phyloP scores from a whole-genome alignment of 2,329 filamentous ascomycete species.

The Arthroderma sp. region DNA sequence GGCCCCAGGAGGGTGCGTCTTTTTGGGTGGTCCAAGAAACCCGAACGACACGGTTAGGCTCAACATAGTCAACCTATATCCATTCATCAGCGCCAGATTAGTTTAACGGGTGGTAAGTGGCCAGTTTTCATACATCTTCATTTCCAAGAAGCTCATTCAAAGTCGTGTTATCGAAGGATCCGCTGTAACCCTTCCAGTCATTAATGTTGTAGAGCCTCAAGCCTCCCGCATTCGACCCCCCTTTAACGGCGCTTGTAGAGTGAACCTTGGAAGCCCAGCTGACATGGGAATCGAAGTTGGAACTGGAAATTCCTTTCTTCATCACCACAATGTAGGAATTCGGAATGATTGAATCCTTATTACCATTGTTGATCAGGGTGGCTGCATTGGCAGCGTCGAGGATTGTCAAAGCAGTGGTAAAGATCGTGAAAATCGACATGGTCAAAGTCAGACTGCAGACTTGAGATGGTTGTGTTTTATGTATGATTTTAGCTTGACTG shows the following conservation, averaged over 20 bases:
- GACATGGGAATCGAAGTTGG: constrained; percentile 2
- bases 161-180: background rate
- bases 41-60: constrained; percentile 4
- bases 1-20: constrained; percentile 21
- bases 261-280: constrained; percentile 1
- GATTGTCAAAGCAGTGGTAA: constrained; percentile 1
- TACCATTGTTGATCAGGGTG: background rate
- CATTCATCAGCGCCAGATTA: background rate
- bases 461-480: no score
- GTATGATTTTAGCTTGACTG: no score
- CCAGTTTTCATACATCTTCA: background rate
- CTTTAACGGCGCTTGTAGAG: background rate
- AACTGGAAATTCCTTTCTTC: constrained; percentile 4
- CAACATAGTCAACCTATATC: constrained; percentile 11
- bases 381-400: constrained; percentile 2
- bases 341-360: constrained; percentile 1
- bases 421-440: background rate
- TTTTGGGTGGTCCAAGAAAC: constrained; percentile 10
- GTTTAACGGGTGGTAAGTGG: background rate
- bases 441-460: no score
- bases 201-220: background rate
- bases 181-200: constrained; percentile 2
- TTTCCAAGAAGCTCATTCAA: background rate
- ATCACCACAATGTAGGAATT: constrained; percentile 7
- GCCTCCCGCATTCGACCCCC: background rate